Conservation (phyloP, 257 asterid species). For the Plantago major region DNA sequence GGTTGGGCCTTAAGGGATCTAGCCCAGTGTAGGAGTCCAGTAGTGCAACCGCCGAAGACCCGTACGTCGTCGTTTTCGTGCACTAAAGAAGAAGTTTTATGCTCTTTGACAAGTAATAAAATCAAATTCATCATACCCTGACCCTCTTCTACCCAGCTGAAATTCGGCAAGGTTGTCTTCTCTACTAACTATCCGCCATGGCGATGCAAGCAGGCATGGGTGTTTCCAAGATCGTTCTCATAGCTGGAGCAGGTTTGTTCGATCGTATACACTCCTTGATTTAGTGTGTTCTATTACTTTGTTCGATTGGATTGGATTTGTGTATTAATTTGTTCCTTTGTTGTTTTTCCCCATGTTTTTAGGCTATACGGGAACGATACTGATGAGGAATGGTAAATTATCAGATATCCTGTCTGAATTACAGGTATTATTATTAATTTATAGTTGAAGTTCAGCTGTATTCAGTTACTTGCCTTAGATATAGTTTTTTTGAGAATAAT, state of each 20-base stretch:
- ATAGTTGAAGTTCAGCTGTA: neutral
- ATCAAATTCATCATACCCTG: no score
- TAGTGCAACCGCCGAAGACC: neutral
- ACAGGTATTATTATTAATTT: constrained; percentile 26
- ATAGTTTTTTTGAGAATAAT: neutral
- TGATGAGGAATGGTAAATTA: constrained; percentile 44
- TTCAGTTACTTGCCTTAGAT: neutral
- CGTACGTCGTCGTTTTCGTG: neutral
- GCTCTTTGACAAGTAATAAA: no score
- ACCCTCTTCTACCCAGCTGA: neutral
- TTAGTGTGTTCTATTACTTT: no score
- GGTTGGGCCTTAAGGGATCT: no score
- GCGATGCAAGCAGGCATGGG: constrained; percentile 28
- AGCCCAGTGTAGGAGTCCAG: no score
- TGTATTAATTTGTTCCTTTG: neutral
- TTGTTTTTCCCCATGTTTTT: neutral
- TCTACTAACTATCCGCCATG: constrained; percentile 16
- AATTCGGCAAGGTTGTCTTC: neutral
- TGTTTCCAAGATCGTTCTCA: constrained; percentile 15
- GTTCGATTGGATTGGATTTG: no score
- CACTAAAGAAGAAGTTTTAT: no score
- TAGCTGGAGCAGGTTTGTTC: constrained; percentile 19
- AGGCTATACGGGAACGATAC: constrained; percentile 50
- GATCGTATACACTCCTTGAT: neutral
- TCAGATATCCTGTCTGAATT: constrained; percentile 46